A percentile compares a stretch with the other conserved stretches of the same genome.
Conservation (phyloP, 2,329 filamentous ascomycete species). For the Falciphora oryzae region DNA sequence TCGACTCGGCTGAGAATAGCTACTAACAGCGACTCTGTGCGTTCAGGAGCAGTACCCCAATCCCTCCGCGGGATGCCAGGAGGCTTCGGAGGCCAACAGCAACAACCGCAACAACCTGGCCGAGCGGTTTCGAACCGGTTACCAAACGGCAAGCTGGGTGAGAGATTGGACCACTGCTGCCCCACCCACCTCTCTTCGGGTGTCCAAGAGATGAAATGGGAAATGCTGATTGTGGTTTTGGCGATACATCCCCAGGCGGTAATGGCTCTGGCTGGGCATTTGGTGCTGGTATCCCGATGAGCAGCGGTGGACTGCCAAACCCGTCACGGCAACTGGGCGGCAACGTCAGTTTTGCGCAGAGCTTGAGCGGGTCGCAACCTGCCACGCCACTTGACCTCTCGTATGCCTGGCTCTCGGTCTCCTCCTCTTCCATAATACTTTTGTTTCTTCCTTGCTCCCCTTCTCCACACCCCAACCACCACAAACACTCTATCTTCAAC, state of each 20-base stretch:
- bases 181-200: not conserved
- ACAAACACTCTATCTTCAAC: not conserved
- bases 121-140: slow-evolving; percentile 52
- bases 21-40: slow-evolving; percentile 23
- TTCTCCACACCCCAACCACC: not conserved
- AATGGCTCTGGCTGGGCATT: slow-evolving; percentile 57
- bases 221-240: slow-evolving; percentile 6
- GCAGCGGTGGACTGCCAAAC: slow-evolving; percentile 46
- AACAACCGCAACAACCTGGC: slow-evolving; percentile 50
- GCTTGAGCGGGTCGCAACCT: slow-evolving; percentile 56
- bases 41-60: slow-evolving; percentile 53
- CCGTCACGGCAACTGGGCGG: slow-evolving; percentile 49
- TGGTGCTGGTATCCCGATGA: slow-evolving; percentile 56
- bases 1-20: slow-evolving; percentile 13
- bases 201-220: not conserved
- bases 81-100: slow-evolving; percentile 53
- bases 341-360: slow-evolving; percentile 62
- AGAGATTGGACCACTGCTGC: slow-evolving; percentile 17
- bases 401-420: slow-evolving; percentile 41
- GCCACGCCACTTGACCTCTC: slow-evolving; percentile 57
- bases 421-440: slow-evolving; percentile 10
- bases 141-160: slow-evolving; percentile 63
- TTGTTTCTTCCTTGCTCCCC: slow-evolving; percentile 7
- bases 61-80: slow-evolving; percentile 56
- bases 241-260: slow-evolving; percentile 30